A percentile compares a stretch with the other conserved stretches of the same genome.
These are phyloP conservation scores for Lecanicillium sp. DNA, from an alignment of 2,329 filamentous ascomycete genomes.

Conservation along the genomic window DNA sequence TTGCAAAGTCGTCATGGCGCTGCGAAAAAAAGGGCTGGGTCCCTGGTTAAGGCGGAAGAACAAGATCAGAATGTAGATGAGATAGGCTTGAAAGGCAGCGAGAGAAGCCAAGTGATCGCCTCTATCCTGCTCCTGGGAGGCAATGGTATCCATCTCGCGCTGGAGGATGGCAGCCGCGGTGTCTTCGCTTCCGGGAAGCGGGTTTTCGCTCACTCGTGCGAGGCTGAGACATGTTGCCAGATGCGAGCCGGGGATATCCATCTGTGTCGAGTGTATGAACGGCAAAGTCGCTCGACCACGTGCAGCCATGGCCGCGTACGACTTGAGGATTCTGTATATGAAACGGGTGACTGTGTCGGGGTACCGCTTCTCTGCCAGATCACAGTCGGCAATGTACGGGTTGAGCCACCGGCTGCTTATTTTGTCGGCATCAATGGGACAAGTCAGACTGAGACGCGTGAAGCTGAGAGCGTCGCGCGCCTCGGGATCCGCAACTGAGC, in stretches of 20 bases:
- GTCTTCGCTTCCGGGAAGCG: neutral
- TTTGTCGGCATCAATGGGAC: slow-evolving; percentile 5
- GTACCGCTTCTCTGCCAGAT: slow-evolving; percentile 3
- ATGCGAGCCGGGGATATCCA: neutral
- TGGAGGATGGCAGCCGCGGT: neutral
- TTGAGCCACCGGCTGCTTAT: slow-evolving; percentile 10
- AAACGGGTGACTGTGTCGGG: slow-evolving; percentile 2
- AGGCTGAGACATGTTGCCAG: slow-evolving; percentile 8
- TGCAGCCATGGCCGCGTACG: slow-evolving; percentile 9
- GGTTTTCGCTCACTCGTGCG: slow-evolving; percentile 2
- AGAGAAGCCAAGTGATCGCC: slow-evolving; percentile 23
- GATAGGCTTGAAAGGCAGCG: slow-evolving; percentile 44
- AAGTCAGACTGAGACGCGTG: neutral
- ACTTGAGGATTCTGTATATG: slow-evolving; percentile 6
- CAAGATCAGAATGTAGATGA: slow-evolving; percentile 45
- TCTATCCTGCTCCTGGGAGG: neutral
- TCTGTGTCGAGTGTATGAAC: neutral
- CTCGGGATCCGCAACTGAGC: neutral
- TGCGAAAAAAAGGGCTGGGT: slow-evolving; percentile 29
- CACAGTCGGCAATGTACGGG: neutral
- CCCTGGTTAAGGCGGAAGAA: slow-evolving; percentile 34
- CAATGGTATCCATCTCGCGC: slow-evolving; percentile 7
- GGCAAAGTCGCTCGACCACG: neutral
- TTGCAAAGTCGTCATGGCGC: slow-evolving; percentile 44
- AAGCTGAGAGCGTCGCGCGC: neutral